phyloP scores from a whole-genome alignment of 2,329 filamentous ascomycete species.

The Paracorniculantispora psalliotae region DNA sequence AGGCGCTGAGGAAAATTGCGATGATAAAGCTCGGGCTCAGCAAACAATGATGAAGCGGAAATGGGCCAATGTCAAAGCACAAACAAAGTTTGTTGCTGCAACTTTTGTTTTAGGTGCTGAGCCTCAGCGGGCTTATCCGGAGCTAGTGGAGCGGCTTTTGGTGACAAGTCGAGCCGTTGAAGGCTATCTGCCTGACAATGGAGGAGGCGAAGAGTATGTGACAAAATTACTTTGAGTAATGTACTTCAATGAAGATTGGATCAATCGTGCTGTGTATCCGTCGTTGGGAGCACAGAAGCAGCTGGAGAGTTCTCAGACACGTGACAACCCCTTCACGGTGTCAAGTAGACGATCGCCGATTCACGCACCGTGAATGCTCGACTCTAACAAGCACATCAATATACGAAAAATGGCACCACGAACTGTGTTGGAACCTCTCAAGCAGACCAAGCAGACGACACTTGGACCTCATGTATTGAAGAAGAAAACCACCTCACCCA shows the following conservation, averaged over 20 bases:
- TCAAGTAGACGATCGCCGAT: too few relatives aligned
- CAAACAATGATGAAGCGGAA: not conserved
- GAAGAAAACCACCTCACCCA: not conserved
- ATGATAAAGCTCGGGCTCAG: not conserved
- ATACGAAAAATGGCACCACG: not conserved
- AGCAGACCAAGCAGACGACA: not conserved
- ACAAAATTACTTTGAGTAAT: too few relatives aligned
- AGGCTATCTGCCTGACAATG: too few relatives aligned
- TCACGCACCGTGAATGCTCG: too few relatives aligned
- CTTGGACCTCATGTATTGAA: not conserved
- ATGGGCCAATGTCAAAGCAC: not conserved
- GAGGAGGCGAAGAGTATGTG: too few relatives aligned
- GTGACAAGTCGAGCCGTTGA: not conserved
- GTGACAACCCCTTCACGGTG: too few relatives aligned
- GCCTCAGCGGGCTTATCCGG: not conserved
- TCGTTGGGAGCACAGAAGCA: too few relatives aligned
- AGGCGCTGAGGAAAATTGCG: not conserved
- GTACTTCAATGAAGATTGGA: too few relatives aligned
- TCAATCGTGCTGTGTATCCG: too few relatives aligned
- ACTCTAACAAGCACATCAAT: too few relatives aligned
- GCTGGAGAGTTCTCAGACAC: too few relatives aligned
- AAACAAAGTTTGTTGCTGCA: not conserved
- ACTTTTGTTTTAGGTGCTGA: not conserved
- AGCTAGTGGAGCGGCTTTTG: not conserved
- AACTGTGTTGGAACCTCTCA: not conserved